Evolutionary conservation across 441 rosid genomes (phyloP).

Genomic region (Eutrema salsugineum): DNA sequence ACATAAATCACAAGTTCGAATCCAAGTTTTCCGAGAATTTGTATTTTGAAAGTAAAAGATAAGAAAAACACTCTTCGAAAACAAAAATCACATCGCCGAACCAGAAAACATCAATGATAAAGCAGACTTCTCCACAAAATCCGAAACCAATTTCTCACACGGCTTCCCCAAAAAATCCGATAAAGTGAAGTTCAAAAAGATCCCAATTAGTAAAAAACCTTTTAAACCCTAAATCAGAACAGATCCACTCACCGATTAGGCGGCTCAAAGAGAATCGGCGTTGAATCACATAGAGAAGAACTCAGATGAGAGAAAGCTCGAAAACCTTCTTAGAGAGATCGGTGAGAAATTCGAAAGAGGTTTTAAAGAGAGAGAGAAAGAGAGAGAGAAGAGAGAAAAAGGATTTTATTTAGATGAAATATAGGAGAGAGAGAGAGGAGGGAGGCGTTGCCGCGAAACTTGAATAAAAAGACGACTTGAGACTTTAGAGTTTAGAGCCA

Average conservation of each 20-base stretch:
- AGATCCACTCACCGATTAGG: conserved; percentile 52
- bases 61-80: background rate
- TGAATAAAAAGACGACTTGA: conserved; percentile 58
- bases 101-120: background rate
- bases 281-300: background rate
- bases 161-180: background rate
- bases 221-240: conserved; percentile 47
- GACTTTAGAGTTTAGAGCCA: conserved; percentile 36
- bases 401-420: conserved; percentile 13
- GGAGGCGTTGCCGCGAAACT: conserved; percentile 83
- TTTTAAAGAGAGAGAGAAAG: conserved; percentile 7
- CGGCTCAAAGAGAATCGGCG: conserved; percentile 20
- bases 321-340: conserved; percentile 3
- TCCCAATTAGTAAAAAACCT: conserved; percentile 5
- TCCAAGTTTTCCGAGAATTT: background rate
- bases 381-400: conserved; percentile 2
- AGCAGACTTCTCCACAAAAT: background rate
- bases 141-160: background rate
- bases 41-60: background rate
- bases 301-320: conserved; percentile 9
- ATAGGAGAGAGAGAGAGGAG: conserved; percentile 2
- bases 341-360: conserved; percentile 20
- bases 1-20: background rate
- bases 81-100: background rate
- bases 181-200: conserved; percentile 11